These are phyloP conservation scores for Fusarium avenaceum DNA, from an alignment of 2,329 filamentous ascomycete species.

Conservation along the genomic window DNA sequence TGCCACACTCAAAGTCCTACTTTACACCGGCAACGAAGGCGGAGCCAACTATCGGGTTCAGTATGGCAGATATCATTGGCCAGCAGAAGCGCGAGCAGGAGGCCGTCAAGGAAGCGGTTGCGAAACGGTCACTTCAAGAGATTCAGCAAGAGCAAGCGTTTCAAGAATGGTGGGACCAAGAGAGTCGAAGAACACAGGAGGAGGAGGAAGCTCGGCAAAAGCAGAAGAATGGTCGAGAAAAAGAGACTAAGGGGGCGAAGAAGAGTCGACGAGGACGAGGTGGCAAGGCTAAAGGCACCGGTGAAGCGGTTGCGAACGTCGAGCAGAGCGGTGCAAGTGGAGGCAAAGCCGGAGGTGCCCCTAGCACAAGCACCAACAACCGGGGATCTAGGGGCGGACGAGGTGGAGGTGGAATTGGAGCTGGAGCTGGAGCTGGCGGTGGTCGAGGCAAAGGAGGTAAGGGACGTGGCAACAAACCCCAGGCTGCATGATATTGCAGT, in stretches of 20 bases:
- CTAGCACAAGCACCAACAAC: slow-evolving; percentile 28
- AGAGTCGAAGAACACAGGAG: slow-evolving; percentile 78
- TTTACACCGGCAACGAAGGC: slow-evolving; percentile 69
- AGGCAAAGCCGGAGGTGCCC: slow-evolving; percentile 25
- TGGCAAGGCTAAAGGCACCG: slow-evolving; percentile 48
- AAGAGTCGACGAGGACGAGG: slow-evolving; percentile 51
- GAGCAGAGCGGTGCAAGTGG: slow-evolving; percentile 34
- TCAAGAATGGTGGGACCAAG: slow-evolving; percentile 95
- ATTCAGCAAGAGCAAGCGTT: slow-evolving; percentile 98
- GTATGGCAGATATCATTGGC: slow-evolving; percentile 88
- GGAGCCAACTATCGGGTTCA: slow-evolving; percentile 76
- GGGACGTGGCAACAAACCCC: slow-evolving; percentile 41
- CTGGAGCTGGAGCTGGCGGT: slow-evolving; percentile 11
- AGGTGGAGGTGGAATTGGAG: slow-evolving; percentile 35
- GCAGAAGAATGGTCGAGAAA: slow-evolving; percentile 55
- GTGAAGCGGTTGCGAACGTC: slow-evolving; percentile 37
- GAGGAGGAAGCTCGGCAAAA: slow-evolving; percentile 66
- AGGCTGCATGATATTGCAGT: slow-evolving; percentile 15
- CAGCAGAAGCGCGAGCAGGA: slow-evolving; percentile 89
- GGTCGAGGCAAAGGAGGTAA: slow-evolving; percentile 44
- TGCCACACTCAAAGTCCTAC: slow-evolving; percentile 73
- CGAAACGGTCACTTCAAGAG: slow-evolving; percentile 90
- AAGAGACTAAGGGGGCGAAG: slow-evolving; percentile 57
- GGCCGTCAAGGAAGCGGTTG: slow-evolving; percentile 82
- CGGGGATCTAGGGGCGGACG: slow-evolving; percentile 38